These are phyloP conservation scores for Aspergillus sp. DNA, from an alignment of 2,329 filamentous ascomycete species.

Conservation along the genomic window DNA sequence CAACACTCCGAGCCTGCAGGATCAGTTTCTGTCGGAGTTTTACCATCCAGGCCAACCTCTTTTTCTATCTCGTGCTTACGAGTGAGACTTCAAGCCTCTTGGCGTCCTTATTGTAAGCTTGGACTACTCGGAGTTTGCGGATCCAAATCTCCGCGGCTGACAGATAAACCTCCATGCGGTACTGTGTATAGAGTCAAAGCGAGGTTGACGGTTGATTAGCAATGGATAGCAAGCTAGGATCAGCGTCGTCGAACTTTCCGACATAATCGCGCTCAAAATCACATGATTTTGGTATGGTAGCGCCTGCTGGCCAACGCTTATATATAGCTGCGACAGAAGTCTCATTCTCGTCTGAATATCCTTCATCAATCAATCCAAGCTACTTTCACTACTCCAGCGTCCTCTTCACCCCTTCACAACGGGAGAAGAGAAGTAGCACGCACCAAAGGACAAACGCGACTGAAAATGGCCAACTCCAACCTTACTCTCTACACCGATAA, in stretches of 20 bases:
- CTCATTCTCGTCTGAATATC: too few species aligned
- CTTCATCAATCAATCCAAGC: too few species aligned
- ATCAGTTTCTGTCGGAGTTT: not conserved
- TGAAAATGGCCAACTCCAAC: not conserved
- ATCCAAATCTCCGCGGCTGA: not conserved
- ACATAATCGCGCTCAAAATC: not conserved
- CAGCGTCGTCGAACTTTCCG: not conserved
- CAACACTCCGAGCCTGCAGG: not conserved
- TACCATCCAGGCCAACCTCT: not conserved
- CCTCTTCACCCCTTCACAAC: not conserved
- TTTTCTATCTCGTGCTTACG: too few species aligned
- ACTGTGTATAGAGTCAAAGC: not conserved
- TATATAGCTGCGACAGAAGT: too few species aligned
- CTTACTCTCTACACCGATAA: slow-evolving; percentile 1
- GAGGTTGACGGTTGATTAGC: not conserved
- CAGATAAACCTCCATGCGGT: not conserved
- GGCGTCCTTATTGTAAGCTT: not conserved
- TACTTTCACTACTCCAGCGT: not conserved
- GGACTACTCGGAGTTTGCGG: not conserved
- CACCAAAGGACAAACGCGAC: not conserved
- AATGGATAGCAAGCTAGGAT: not conserved
- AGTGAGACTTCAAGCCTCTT: too few species aligned
- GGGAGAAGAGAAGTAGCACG: not conserved
- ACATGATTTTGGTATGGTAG: not conserved
- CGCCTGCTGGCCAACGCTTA: too few species aligned